Evolutionary conservation across 2,329 filamentous ascomycete genomes (phyloP), one percentile per base, ranked within the genome.

Genomic region (Mariannaea sp.): DNA sequence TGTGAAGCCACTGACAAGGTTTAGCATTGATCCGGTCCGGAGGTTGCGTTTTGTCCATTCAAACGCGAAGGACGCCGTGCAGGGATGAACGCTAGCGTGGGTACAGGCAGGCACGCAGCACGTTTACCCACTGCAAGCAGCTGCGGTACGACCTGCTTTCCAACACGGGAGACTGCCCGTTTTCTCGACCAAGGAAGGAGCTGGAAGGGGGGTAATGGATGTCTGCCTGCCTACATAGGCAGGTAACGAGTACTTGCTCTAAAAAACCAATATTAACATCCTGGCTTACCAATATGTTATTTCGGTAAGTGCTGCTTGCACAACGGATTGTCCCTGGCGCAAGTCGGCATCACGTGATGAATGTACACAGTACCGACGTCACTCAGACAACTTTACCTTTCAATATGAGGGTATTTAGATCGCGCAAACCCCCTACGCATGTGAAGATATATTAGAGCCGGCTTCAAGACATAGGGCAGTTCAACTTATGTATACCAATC

Each of bases 21-120:
- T 72, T 71, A 70, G 70, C 67, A 70, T 72, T 72, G 70, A 71
- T 72, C 68, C 68, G 68, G 64, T 70, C 68, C 67, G 70, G 66
- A 52, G 33, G 29, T 51, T 41, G 54, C 46, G 48, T 49, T n/a
- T 54, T 53, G 57, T 10, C 68, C 67, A 70, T 57, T 72, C 61
- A 72, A 42, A 66, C 42, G 47, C 49, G 9, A 26, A 39, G 41
- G 50, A 39, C 7, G 48, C 51, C 56, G 58, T 12, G 52, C 53
- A 60, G 54, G 57, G 52, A 41, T 56, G 36, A 36, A 41, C 58
- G 47, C 44, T 56, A 56, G 57, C 50, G 53, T 36, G 40, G 22
- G 26, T 13, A 36, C 39, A 35, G 24, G 27, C 35, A 55, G 27
- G 52, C 41, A 46, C 35, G 39, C n/a, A n/a, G n/a, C n/a, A n/a